These are phyloP conservation scores for Centaurea solstitialis DNA, from an alignment of 129 eudicot species.

Conservation along the genomic window DNA sequence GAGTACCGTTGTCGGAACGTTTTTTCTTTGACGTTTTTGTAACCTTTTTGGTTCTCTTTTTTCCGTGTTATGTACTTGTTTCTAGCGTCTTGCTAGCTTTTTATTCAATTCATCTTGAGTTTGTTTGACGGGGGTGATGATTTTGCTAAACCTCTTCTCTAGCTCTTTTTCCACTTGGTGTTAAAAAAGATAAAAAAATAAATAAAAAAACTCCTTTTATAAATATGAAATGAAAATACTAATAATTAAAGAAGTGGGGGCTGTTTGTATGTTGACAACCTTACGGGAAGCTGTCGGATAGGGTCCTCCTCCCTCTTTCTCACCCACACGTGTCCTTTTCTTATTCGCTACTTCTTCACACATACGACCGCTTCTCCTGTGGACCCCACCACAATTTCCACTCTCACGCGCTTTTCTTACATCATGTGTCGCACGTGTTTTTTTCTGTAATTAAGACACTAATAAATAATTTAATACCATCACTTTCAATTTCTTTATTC, in stretches of 20 bases:
- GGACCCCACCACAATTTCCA: neutral
- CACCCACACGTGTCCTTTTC: neutral
- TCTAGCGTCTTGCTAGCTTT: no score
- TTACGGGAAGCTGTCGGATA: conserved; percentile 35
- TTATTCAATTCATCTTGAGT: no score
- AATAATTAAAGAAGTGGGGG: neutral
- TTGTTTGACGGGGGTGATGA: no score
- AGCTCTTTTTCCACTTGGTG: no score
- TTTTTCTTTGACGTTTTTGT: no score
- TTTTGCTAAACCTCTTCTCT: no score
- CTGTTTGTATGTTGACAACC: neutral
- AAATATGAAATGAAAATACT: no score
- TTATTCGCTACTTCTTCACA: conserved; percentile 15
- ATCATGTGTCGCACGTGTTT: conserved; percentile 21
- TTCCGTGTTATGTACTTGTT: no score
- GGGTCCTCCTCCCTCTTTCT: conserved; percentile 13
- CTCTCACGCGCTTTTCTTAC: conserved; percentile 10
- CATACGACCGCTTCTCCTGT: neutral
- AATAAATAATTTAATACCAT: neutral
- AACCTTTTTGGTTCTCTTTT: no score
- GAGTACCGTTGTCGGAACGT: no score
- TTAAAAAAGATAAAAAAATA: no score
- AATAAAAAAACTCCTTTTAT: no score
- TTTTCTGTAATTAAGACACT: neutral
- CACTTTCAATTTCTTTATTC: neutral